Percentiles rank a stretch among this genome's conserved stretches.
Evolutionary conservation across 1,139 yeast genomes (phyloP).

Genomic region (Candida sanyaensis): DNA sequence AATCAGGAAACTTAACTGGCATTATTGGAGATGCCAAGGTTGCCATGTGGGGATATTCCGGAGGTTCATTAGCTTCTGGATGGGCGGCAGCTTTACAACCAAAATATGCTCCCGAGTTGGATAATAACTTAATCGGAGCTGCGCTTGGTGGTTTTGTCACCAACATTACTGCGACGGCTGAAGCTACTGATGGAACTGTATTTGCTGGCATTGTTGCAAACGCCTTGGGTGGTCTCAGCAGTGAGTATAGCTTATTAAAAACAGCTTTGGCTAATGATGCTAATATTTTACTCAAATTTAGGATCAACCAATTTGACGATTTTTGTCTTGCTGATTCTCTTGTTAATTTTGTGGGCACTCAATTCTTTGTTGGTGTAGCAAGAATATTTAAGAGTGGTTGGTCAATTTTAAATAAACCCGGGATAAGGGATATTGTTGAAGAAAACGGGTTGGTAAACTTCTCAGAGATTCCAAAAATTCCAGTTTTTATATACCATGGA

Average conservation of each 20-base stretch:
- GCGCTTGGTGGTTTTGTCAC: conserved; percentile 36
- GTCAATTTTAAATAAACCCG: conserved; percentile 16
- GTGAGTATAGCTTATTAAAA: conserved; percentile 23
- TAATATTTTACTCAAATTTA: background rate
- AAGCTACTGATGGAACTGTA: conserved; percentile 23
- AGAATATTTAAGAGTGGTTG: conserved; percentile 19
- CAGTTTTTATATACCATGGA: conserved; percentile 35
- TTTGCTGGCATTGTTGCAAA: conserved; percentile 28
- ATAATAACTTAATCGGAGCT: conserved; percentile 26
- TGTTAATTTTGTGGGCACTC: conserved; percentile 13
- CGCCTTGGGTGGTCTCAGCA: conserved; percentile 26
- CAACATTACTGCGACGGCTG: conserved; percentile 24
- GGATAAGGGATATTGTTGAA: conserved; percentile 16
- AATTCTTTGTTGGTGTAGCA: conserved; percentile 18
- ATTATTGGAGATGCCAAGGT: conserved; percentile 20
- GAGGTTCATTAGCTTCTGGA: conserved; percentile 28
- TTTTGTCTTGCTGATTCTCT: conserved; percentile 18
- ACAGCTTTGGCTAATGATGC: background rate
- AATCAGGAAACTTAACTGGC: conserved; percentile 21
- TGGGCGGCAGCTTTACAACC: conserved; percentile 34
- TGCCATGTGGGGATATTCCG: conserved; percentile 30
- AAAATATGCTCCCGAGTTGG: conserved; percentile 33
- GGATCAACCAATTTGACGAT: background rate
- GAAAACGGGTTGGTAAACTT: conserved; percentile 22
- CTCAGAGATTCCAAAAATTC: conserved; percentile 25